A percentile compares a stretch with the other conserved stretches of the same genome.
Evolutionary conservation across 371 early-diverging fungal genomes (phyloP).

Genomic region (Mortierella sp.): DNA sequence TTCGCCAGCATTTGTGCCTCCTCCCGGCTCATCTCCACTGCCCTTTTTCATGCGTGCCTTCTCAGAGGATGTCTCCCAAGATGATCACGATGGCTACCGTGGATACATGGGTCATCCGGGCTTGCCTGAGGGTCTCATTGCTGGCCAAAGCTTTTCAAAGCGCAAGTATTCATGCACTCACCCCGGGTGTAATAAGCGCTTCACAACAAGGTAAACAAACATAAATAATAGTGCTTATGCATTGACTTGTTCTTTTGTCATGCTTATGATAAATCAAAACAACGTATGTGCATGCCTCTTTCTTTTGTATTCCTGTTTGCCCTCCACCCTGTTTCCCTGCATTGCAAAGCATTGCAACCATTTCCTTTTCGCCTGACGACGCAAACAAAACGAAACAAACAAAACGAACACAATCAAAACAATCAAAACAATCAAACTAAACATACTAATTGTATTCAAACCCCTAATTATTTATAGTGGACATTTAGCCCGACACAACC

Average conservation of each 20-base stretch:
- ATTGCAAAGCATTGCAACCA: neutral
- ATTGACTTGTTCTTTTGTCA: neutral
- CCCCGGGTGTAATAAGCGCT: conserved; percentile 70
- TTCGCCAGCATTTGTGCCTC: conserved; percentile 15
- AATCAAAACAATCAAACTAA: neutral
- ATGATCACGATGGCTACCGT: conserved; percentile 42
- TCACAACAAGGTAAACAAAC: conserved; percentile 69
- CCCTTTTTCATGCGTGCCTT: conserved; percentile 46
- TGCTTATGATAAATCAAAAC: neutral
- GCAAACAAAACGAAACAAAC: neutral
- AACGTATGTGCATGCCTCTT: neutral
- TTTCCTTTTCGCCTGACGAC: neutral
- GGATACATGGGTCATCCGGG: conserved; percentile 30
- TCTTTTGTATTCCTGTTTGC: neutral
- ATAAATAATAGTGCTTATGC: neutral
- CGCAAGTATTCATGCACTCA: conserved; percentile 68
- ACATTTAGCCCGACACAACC: conserved; percentile 90
- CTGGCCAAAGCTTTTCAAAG: conserved; percentile 49
- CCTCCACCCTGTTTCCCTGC: neutral
- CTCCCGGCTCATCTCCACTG: conserved; percentile 29
- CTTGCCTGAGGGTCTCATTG: conserved; percentile 35
- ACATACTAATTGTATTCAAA: neutral
- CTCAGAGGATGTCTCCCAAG: conserved; percentile 34
- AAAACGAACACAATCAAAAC: neutral
- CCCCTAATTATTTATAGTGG: conserved; percentile 64